Evolutionary conservation across 2,329 filamentous ascomycete species (phyloP).

Genomic region (Delphinella strobiligena): DNA sequence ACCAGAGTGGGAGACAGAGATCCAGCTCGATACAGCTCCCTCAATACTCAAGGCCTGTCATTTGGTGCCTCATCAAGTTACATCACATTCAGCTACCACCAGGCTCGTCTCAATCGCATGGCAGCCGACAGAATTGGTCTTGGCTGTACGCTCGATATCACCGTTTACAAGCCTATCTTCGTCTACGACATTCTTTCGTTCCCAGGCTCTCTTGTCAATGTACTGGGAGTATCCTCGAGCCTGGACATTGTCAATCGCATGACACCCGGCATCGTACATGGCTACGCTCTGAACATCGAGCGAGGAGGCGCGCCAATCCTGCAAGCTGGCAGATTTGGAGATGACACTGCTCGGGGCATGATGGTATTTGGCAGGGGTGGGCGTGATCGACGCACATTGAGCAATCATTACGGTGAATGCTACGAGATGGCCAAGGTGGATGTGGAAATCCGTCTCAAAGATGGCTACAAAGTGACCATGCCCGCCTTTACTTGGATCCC

Average conservation of each 20-base stretch:
- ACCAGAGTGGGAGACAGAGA: no score
- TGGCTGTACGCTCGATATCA: constrained; percentile 40
- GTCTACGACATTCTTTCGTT: constrained; percentile 37
- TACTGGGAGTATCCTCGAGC: constrained; percentile 26
- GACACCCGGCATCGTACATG: constrained; percentile 3
- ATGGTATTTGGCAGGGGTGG: neutral
- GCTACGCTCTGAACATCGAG: neutral
- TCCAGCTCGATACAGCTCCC: no score
- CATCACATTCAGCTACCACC: constrained; percentile 14
- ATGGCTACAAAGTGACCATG: no score
- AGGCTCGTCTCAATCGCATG: constrained; percentile 17
- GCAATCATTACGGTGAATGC: neutral
- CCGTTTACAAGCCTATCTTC: constrained; percentile 43
- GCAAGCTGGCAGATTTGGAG: neutral
- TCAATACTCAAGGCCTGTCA: neutral
- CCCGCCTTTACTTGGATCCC: no score
- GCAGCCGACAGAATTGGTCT: constrained; percentile 26
- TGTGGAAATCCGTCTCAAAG: neutral
- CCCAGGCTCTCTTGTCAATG: constrained; percentile 29
- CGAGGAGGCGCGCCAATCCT: neutral
- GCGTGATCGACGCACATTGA: neutral
- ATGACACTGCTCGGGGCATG: neutral
- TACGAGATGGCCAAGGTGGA: neutral
- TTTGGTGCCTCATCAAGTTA: neutral
- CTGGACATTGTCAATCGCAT: constrained; percentile 22